phyloP scores from a whole-genome alignment of 2,329 filamentous ascomycete species.

The Paraphoma sp. region DNA sequence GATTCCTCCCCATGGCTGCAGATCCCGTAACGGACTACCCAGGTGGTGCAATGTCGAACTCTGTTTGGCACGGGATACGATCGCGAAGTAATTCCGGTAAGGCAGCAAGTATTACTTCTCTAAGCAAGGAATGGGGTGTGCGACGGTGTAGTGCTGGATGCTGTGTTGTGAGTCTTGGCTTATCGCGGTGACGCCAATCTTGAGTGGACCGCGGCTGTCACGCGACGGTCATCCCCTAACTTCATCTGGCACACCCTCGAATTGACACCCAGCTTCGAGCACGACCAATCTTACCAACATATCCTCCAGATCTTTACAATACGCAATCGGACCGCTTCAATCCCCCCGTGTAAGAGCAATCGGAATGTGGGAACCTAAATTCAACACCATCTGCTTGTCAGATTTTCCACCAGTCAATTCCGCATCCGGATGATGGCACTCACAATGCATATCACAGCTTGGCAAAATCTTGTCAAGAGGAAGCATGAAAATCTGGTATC shows the following conservation, averaged over 20 bases:
- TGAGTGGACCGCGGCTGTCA: constrained; percentile 24
- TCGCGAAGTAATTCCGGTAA: background rate
- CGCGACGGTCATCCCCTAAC: constrained; percentile 15
- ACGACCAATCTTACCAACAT: no score
- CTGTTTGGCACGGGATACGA: background rate
- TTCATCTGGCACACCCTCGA: constrained; percentile 1
- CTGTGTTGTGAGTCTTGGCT: constrained; percentile 28
- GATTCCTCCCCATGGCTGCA: constrained; percentile 52
- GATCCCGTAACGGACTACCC: background rate
- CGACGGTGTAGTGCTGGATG: constrained; percentile 6
- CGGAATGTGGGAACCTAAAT: no score
- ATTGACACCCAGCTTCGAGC: background rate
- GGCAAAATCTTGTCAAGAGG: no score
- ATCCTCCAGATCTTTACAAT: no score
- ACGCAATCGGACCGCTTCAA: no score
- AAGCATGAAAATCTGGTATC: no score
- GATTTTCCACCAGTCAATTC: no score
- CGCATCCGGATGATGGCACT: no score
- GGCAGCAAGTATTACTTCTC: background rate
- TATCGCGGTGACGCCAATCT: constrained; percentile 26
- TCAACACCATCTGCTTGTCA: no score
- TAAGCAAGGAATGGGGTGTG: background rate
- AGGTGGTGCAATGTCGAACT: background rate
- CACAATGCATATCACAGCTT: no score
- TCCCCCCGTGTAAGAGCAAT: no score